A percentile compares a stretch with the other conserved stretches of the same genome.
These are phyloP conservation scores for Arachis hypogaea DNA, from an alignment of 306 rosid species.

Conservation along the genomic window DNA sequence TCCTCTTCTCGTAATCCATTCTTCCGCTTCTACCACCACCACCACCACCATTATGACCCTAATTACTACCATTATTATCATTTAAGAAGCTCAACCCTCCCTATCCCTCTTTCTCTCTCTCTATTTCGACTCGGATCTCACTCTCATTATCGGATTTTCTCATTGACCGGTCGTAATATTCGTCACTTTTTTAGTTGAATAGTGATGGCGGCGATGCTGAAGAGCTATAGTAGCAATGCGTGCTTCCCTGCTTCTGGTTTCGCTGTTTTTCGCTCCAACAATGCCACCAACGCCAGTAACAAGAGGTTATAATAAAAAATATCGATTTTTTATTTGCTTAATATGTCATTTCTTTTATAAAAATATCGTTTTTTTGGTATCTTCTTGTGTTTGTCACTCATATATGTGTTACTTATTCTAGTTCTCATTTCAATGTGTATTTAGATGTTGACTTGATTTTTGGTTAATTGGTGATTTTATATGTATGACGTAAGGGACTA, in stretches of 20 bases:
- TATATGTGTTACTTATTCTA: neutral
- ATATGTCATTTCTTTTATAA: neutral
- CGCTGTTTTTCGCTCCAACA: constrained; percentile 47
- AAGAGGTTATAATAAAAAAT: constrained; percentile 42
- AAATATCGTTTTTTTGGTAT: neutral
- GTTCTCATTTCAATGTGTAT: neutral
- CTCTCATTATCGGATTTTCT: too few species aligned
- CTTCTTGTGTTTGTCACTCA: too few species aligned
- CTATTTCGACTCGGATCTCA: neutral
- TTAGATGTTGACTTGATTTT: too few species aligned
- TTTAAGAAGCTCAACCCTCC: neutral
- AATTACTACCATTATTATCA: neutral
- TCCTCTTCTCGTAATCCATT: neutral
- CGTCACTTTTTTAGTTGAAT: too few species aligned
- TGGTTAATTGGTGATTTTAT: too few species aligned
- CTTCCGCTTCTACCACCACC: neutral
- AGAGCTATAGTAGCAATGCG: constrained; percentile 36
- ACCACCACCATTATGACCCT: neutral
- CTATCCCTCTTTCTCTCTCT: neutral
- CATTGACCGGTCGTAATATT: too few species aligned
- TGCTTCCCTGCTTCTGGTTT: constrained; percentile 44
- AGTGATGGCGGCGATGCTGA: constrained; percentile 37
- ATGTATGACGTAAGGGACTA: neutral
- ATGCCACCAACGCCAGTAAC: constrained; percentile 9
- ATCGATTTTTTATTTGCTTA: neutral